Evolutionary conservation across 441 rosid species (phyloP).

Genomic region (Manihot esculenta): DNA sequence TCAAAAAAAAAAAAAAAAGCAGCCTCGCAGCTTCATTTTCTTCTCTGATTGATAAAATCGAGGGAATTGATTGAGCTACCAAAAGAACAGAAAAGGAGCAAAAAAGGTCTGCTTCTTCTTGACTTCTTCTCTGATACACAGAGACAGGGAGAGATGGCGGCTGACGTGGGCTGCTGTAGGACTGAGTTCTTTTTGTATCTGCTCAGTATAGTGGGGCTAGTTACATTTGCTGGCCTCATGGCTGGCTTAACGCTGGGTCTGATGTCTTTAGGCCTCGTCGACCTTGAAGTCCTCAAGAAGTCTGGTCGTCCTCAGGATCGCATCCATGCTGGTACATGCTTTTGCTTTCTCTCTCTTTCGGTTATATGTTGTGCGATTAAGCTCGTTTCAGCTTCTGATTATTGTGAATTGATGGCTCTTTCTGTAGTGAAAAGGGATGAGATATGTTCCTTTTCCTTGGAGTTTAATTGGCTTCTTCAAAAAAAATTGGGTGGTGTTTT

Average conservation of each 20-base stretch:
- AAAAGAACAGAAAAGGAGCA: neutral
- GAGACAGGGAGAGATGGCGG: constrained; percentile 34
- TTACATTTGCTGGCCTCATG: constrained; percentile 86
- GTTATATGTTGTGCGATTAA: neutral
- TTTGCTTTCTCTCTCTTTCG: neutral
- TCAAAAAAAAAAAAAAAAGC: no score
- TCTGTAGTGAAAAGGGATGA: no score
- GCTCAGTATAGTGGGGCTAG: constrained; percentile 53
- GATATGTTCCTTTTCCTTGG: no score
- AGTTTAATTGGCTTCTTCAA: no score
- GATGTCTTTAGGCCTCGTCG: constrained; percentile 93
- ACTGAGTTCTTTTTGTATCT: constrained; percentile 46
- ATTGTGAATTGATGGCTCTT: neutral
- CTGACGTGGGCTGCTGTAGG: constrained; percentile 52
- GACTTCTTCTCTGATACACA: neutral
- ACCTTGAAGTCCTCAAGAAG: constrained; percentile 93
- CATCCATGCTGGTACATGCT: constrained; percentile 56
- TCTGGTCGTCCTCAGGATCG: constrained; percentile 94
- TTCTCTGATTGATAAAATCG: neutral
- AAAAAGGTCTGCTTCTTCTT: neutral
- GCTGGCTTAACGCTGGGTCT: constrained; percentile 96
- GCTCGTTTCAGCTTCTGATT: neutral
- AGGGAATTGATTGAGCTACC: neutral
- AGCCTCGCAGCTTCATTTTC: neutral
- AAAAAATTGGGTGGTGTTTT: neutral